Base-by-base conservation (phyloP, 2,329 filamentous ascomycete species). In the Talaromyces albobiverticillius region DNA sequence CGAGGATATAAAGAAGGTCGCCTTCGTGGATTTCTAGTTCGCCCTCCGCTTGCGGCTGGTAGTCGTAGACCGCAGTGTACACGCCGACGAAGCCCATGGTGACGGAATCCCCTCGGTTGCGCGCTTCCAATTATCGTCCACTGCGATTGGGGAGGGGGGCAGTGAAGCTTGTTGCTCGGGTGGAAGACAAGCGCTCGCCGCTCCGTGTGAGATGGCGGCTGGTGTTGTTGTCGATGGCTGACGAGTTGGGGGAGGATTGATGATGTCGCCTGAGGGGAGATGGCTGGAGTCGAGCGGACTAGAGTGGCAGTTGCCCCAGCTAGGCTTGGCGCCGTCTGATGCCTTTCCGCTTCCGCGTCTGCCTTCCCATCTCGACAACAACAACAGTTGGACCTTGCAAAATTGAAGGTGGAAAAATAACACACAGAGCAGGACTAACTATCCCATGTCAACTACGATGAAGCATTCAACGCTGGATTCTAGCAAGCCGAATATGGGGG, bases 11-110 rank as follows among this genome's bases (percentile, higher is more conserved):
- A 56, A 97, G 83, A 59, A 96, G 71, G 73, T 96, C 93, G 56
- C 91, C 91, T 67, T 96, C 92, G 53, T 76, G 78, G 64, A 97
- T 88, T 60, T 86, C 82, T 57, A 97, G 81, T 81, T 97, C 93
- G 61, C 88, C 88, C 65, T 90, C 87, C 63, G 85, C 86, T 72
- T 95, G 90, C 59, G 93, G 90, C 69, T 82, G 80, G 78, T 97
- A 97, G 77, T 96, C 91, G 79, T 95, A 97, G 66, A 96, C 68
- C 67, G 92, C 93, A 70, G 85, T 88, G 78, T 90, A 96, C 62
- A 97, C 85, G 64, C 90, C 92, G 66, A 95, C 76, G 78, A 97
- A 97, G 61, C 88, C 90, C 92, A 96, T 96, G 53, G 56, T 69
- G 60, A 36, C 50, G 50, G 29, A 6, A 18, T 26, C 36, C 40